Evolutionary conservation across 768 basidiomycete genomes (phyloP).

Genomic region (Tricholoma terreum): DNA sequence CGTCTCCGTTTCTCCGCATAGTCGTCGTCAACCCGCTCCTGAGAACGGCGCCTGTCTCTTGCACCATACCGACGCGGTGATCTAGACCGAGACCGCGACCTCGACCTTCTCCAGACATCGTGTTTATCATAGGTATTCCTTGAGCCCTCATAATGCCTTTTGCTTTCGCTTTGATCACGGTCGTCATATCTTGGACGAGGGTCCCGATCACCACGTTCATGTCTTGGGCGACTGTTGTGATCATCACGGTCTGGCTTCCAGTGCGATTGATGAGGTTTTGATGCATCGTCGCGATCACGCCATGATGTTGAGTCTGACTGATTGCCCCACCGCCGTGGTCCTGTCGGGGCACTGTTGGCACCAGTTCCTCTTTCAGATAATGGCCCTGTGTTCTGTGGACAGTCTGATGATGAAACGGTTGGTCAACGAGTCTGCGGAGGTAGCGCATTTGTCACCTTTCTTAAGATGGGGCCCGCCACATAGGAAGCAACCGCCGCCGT

Average conservation of each 20-base stretch:
- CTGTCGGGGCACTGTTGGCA: conserved; percentile 30
- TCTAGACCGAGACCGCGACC: conserved; percentile 27
- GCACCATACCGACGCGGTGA: conserved; percentile 25
- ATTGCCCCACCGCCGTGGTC: conserved; percentile 32
- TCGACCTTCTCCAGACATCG: conserved; percentile 24
- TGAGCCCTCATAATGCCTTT: conserved; percentile 10
- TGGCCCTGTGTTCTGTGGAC: conserved; percentile 48
- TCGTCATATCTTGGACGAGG: conserved; percentile 22
- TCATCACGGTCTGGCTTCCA: conserved; percentile 25
- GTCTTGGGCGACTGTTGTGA: conserved; percentile 9
- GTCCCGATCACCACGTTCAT: conserved; percentile 7
- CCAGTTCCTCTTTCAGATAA: conserved; percentile 30
- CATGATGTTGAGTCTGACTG: conserved; percentile 31
- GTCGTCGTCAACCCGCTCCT: conserved; percentile 28
- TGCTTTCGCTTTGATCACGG: conserved; percentile 8
- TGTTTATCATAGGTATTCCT: conserved; percentile 23
- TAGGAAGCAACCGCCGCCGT: conserved; percentile 78
- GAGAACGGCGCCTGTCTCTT: conserved; percentile 27
- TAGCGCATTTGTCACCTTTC: conserved; percentile 53
- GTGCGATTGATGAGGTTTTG: conserved; percentile 20
- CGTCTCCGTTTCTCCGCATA: conserved; percentile 55
- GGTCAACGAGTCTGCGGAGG: background rate
- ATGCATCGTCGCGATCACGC: conserved; percentile 25
- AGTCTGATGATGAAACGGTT: conserved; percentile 34
- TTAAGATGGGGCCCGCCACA: conserved; percentile 95